Evolutionary conservation across 352 stramenopile species (phyloP).

Genomic region (Pythium apleroticum): DNA sequence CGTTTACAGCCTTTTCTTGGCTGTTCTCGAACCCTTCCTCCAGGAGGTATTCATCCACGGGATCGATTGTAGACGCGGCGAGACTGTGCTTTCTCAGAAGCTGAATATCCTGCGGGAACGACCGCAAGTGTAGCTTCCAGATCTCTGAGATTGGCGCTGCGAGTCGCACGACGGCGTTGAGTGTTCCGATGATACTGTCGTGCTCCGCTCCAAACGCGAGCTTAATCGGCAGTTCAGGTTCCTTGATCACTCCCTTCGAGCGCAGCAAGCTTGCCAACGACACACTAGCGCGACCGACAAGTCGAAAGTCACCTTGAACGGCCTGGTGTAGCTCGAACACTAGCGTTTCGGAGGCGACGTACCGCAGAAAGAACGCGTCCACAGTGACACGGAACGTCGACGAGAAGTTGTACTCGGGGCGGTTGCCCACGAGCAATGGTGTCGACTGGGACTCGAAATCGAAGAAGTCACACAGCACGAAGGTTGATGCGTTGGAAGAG

Average conservation of each 20-base stretch:
- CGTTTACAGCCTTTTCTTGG: conserved; percentile 38
- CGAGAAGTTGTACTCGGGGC: conserved; percentile 90
- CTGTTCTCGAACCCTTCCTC: conserved; percentile 28
- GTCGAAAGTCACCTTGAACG: conserved; percentile 84
- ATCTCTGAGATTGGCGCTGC: conserved; percentile 90
- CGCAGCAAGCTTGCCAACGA: conserved; percentile 72
- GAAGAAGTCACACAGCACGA: conserved; percentile 93
- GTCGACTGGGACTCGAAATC: conserved; percentile 94
- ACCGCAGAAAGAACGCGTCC: conserved; percentile 92
- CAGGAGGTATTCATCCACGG: conserved; percentile 21
- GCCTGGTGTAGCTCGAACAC: conserved; percentile 89
- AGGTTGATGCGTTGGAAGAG: conserved; percentile 78
- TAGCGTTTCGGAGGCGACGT: conserved; percentile 86
- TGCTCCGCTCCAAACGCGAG: conserved; percentile 29
- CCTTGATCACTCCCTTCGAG: conserved; percentile 75
- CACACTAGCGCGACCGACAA: conserved; percentile 72
- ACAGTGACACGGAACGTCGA: conserved; percentile 91
- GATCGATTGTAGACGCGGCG: conserved; percentile 1
- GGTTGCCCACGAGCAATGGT: conserved; percentile 74
- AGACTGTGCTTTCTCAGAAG: conserved; percentile 35
- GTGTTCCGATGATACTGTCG: conserved; percentile 48
- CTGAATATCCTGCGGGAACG: conserved; percentile 82
- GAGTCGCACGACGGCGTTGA: conserved; percentile 86
- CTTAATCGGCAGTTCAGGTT: conserved; percentile 49
- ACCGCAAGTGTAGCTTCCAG: conserved; percentile 88